Evolutionary conservation across 1,284 basidiomycete genomes (phyloP), one percentile per base, ranked within the genome.

Genomic region (Phylloboletellus chloephorus): DNA sequence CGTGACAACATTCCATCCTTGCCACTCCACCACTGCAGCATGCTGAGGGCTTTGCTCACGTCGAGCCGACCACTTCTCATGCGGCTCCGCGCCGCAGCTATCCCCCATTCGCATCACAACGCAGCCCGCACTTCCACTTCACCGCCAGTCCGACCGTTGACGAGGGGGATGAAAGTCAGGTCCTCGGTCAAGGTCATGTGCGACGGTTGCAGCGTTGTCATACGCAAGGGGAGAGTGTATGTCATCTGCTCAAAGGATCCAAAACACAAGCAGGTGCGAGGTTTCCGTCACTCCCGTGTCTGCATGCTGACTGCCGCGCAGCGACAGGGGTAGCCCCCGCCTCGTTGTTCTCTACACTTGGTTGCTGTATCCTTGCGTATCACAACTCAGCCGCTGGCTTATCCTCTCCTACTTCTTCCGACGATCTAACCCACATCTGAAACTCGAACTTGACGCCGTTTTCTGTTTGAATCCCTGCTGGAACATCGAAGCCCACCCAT

Each of bases 231-330:
- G 35, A 79, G 88, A 53, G 77, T 98, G 31, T 97, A 95, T 67
- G 83, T 98, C 31, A 80, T 97, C 31, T 98, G 95, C 67, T 82
- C 82, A 15, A 91, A 89, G 62, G 91, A 98, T 60, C 88, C 94
- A 4, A 97, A 96, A 67, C 95, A 98, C 66, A 98, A 98, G 67
- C 95, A 98, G 83, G 95, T 94, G 52, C 47, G 80, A 68, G n/a
- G 32, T 39, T 19, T 3, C 13, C 26, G 3, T 31, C 37, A 31
- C 24, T 45, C 22, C 37, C 34, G 25, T 21, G 19, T 37, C 17
- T 43, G 26, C 37, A 19, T 31, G 7, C 39, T 49, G 29, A 61
- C 41, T 37, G 12, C 41, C 43, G 4, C 47, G 28, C 61, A 85
- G 82, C 74, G 82, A 31, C 82, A 85, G 64, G 82, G 81, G 48